Base-by-base conservation (phyloP, 225 moss, liverwort and hornwort species). In the Bryum argenteum region DNA sequence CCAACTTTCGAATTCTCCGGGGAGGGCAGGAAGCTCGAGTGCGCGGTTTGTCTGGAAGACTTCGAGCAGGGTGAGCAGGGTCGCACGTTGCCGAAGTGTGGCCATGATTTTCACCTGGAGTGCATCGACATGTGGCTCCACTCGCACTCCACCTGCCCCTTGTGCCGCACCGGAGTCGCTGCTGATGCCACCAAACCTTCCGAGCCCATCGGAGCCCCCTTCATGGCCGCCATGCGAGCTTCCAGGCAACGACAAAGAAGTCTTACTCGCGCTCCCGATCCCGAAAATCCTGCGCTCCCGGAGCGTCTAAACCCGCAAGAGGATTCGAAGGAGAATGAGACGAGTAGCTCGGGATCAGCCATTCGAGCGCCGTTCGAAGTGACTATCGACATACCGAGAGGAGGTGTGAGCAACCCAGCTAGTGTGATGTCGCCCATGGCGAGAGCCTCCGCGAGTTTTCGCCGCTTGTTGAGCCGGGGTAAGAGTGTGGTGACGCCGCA, bases 41-140 rank as follows among this genome's bases (percentile, higher is more conserved):
- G 90, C 61, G 83, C 79, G 38, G 88, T 90, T 1, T 90, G 90
- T 57, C 61, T 90, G 88, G 85, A 85, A 71, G 88, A 90, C 8
- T 88, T 90, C 23, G 75, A 81, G 68, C 71, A 55, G 17, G 74
- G 79, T 1, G 90, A 90, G 63, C 58, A 38, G 8, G 88, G 88
- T 0, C 76, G 90, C 58, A 75, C 73, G 2, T 58, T 90, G 65
- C 90, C 90, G 9, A 81, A 78, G 59, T 90, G 90, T 38, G 63
- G 67, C 5, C 90, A 90, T 42, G 54, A 9, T 7, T 90, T 90
- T 41, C 90, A 90, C 42, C 53, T 79, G 0, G 79, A 84, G 1
- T 90, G 90, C 68, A 74, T 90, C 43, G 90, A 90, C 72, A 88
- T 85, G 90, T 90, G 90, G 90, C 41, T 90, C 57, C 79, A 85